Evolutionary conservation across 2,329 filamentous ascomycete genomes (phyloP).

Genomic region (Ophiocordyceps camponoti-floridani): DNA sequence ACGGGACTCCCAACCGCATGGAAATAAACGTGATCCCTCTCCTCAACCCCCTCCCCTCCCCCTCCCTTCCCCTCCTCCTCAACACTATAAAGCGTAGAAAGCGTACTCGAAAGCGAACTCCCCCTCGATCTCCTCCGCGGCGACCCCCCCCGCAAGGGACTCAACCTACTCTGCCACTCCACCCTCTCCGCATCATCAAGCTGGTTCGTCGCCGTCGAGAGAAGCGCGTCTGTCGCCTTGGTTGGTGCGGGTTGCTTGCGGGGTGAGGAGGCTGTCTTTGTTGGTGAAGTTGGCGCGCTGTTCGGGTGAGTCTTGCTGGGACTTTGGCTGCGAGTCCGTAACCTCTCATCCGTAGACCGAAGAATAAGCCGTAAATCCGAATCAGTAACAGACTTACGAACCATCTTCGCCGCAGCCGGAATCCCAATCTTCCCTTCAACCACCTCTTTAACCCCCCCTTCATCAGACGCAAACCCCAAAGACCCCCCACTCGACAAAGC

Average conservation of each 20-base stretch:
- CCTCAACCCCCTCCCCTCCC: not conserved
- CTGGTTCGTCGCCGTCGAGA: constrained; percentile 16
- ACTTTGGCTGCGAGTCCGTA: constrained; percentile 13
- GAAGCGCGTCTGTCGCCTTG: constrained; percentile 22
- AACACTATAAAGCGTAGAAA: constrained; percentile 39
- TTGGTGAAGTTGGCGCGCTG: not conserved
- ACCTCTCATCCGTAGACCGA: constrained; percentile 30
- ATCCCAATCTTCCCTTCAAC: not conserved
- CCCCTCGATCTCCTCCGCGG: constrained; percentile 14
- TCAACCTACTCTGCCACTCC: constrained; percentile 2
- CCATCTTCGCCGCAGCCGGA: not conserved
- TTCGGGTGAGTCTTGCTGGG: constrained; percentile 4
- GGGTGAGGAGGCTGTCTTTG: not conserved
- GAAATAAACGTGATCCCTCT: not conserved
- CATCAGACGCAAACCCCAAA: constrained; percentile 10
- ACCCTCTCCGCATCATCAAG: constrained; percentile 3
- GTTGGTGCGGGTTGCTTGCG: constrained; percentile 1
- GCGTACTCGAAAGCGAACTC: constrained; percentile 30
- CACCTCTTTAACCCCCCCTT: constrained; percentile 2
- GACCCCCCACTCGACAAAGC: constrained; percentile 7
- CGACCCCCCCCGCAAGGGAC: constrained; percentile 1
- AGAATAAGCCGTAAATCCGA: constrained; percentile 32
- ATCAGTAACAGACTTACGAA: constrained; percentile 17
- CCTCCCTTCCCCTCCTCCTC: constrained; percentile 24
- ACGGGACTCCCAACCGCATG: not conserved